A percentile compares a stretch with the other conserved stretches of the same genome.
Conservation (phyloP, 1,284 basidiomycete species). For the Malassezia caprae region DNA sequence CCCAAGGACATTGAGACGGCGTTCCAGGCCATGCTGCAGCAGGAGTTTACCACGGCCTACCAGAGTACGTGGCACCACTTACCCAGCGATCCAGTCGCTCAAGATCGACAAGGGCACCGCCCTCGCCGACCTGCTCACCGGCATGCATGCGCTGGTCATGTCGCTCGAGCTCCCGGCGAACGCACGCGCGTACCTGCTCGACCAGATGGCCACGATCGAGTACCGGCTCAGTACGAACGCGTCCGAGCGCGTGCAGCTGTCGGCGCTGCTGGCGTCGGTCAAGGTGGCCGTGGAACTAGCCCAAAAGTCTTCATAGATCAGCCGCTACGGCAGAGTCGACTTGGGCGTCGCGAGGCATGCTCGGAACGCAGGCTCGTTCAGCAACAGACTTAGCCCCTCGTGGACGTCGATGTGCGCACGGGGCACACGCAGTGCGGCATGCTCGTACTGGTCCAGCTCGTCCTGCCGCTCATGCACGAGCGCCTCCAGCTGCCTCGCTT, state of each 20-base stretch:
- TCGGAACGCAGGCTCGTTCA: not conserved
- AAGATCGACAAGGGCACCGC: conserved; percentile 89
- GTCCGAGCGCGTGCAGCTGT: conserved; percentile 86
- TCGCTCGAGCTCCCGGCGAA: conserved; percentile 73
- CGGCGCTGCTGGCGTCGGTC: conserved; percentile 81
- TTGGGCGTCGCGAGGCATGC: not conserved
- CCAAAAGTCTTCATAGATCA: conserved; percentile 16
- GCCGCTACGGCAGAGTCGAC: not conserved
- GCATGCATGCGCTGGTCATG: conserved; percentile 81
- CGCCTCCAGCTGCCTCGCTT: not conserved
- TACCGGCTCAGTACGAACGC: conserved; percentile 86
- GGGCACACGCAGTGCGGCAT: not conserved
- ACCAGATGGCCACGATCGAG: conserved; percentile 71
- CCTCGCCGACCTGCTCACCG: conserved; percentile 84
- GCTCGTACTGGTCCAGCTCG: conserved; percentile 3
- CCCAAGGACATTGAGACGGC: conserved; percentile 85
- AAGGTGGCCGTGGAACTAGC: conserved; percentile 74
- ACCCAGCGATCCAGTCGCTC: conserved; percentile 68
- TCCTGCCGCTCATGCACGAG: not conserved
- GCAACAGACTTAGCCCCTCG: not conserved
- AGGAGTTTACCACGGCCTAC: conserved; percentile 89
- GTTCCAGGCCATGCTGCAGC: conserved; percentile 87
- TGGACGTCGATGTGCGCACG: not conserved
- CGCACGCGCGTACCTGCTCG: conserved; percentile 80
- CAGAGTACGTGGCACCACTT: conserved; percentile 56